Evolutionary conservation across 2,329 filamentous ascomycete species (phyloP), one percentile per base, ranked within the genome.

Genomic region (Magnaporthiopsis incrustans): DNA sequence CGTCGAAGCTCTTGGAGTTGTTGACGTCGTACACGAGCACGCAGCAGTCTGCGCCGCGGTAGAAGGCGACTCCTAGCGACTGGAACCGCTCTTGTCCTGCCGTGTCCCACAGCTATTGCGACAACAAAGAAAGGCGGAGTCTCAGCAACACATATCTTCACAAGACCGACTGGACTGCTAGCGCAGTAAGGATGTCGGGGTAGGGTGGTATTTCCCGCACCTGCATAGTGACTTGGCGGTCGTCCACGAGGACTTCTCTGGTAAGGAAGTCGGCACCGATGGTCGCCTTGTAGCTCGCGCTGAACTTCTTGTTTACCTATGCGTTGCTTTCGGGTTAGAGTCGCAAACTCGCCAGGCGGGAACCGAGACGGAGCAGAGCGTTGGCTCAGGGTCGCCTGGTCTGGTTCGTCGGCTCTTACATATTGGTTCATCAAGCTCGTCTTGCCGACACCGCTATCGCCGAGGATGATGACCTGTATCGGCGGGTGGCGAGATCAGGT

Each of bases 381-480:
- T 38, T 35, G 53, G 14, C 65, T 66, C 62, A 67, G 66, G 15
- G 18, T 18, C n/a, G 10, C 26, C 25, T 56, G 32, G 14, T 15
- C 10, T 30, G 22, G 3, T 60, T n/a, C 35, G 27, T 26, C 60
- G 22, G 22, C 38, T 72, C 90, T 77, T 87, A 98, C 95, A 91
- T 98, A 99, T 98, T 99, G 95, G 82, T 99, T 99, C 95, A 99
- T 99, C 86, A 99, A 88, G 79, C 92, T 97, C 67, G 95, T 99
- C 85, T 99, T 99, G 77, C 95, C 95, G 67, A 99, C 95, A 80
- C 95, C 95, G 78, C 94, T 98, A 78, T 99, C 95, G 72, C 95
- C 95, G 71, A 99, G 89, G 79, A 99, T 98, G 74, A 99, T 99
- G 74, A 99, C 93, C 94, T 98, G 72, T 53, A 53, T n/a, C 22